Evolutionary conservation across 108 stramenopile species (phyloP).

Genomic region (Cyclotella sp.): DNA sequence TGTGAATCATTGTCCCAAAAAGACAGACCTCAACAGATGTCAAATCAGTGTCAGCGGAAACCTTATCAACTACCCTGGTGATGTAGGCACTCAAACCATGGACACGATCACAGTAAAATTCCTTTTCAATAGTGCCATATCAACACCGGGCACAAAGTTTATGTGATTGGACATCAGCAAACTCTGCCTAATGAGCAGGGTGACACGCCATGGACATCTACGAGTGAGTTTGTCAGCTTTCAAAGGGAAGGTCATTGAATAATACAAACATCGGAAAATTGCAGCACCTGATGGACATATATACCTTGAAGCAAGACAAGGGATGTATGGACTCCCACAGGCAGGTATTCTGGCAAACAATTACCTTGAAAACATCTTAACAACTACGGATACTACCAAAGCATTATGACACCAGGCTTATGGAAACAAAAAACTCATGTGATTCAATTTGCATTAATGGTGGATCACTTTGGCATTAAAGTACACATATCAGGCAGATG

Average conservation of each 20-base stretch:
- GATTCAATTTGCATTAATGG: not conserved
- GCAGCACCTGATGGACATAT: not conserved
- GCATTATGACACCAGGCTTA: too few species aligned
- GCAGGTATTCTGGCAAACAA: too few species aligned
- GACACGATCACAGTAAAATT: too few species aligned
- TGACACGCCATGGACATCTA: too few species aligned
- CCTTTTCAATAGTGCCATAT: too few species aligned
- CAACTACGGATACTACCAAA: too few species aligned
- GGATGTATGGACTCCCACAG: not conserved
- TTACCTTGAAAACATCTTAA: too few species aligned
- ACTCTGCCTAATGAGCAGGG: not conserved
- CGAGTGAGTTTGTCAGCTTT: not conserved
- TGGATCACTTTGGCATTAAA: not conserved
- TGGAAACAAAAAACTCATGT: not conserved
- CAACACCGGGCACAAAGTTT: not conserved
- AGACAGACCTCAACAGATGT: too few species aligned
- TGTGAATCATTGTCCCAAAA: too few species aligned
- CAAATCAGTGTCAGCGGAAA: too few species aligned
- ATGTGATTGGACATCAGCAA: not conserved
- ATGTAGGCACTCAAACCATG: too few species aligned
- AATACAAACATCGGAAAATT: not conserved
- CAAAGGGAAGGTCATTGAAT: not conserved
- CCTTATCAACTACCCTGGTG: too few species aligned
- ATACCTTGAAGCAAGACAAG: not conserved
- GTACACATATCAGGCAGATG: not conserved